A percentile compares a stretch with the other conserved stretches of the same genome.
These are phyloP conservation scores for Microcyclosporella mali DNA, from an alignment of 2,329 filamentous ascomycete species.

Conservation along the genomic window DNA sequence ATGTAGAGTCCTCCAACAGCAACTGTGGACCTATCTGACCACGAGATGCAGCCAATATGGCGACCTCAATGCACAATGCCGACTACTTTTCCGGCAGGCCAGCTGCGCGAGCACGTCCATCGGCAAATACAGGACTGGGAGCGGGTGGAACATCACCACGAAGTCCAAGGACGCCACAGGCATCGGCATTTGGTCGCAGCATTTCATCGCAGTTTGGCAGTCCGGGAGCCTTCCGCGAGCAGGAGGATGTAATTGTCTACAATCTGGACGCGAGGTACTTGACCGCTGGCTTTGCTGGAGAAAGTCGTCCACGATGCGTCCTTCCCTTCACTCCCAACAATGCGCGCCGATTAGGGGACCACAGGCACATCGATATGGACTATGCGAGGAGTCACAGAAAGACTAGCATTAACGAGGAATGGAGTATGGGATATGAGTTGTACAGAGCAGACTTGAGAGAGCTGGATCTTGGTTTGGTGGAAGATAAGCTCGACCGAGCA, in stretches of 20 bases:
- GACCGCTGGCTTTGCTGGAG: conserved; percentile 79
- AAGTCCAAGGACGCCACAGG: conserved; percentile 37
- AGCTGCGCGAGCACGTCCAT: conserved; percentile 17
- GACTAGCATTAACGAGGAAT: conserved; percentile 50
- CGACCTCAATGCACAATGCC: conserved; percentile 9
- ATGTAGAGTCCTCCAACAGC: too few relatives aligned
- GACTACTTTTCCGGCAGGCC: conserved; percentile 15
- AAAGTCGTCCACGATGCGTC: conserved; percentile 65
- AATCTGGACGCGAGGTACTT: conserved; percentile 76
- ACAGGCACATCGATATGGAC: conserved; percentile 46
- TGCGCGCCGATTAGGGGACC: conserved; percentile 73
- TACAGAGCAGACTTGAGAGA: conserved; percentile 71
- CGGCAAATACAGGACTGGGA: conserved; percentile 5
- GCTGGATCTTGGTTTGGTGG: conserved; percentile 70
- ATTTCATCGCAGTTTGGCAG: conserved; percentile 55
- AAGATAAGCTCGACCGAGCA: conserved; percentile 79
- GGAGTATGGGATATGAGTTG: conserved; percentile 63
- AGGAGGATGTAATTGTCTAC: conserved; percentile 79
- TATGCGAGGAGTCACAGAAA: conserved; percentile 8
- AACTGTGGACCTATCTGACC: too few relatives aligned
- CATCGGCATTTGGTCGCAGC: conserved; percentile 55
- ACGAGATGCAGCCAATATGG: conserved; percentile 10
- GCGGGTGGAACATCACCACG: conserved; percentile 9
- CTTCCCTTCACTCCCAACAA: conserved; percentile 69
- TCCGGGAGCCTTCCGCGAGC: conserved; percentile 55